Evolutionary conservation across 345 rosid species (phyloP), one percentile per base, ranked within the genome.

Genomic region (Psidium friedrichsthalianum): DNA sequence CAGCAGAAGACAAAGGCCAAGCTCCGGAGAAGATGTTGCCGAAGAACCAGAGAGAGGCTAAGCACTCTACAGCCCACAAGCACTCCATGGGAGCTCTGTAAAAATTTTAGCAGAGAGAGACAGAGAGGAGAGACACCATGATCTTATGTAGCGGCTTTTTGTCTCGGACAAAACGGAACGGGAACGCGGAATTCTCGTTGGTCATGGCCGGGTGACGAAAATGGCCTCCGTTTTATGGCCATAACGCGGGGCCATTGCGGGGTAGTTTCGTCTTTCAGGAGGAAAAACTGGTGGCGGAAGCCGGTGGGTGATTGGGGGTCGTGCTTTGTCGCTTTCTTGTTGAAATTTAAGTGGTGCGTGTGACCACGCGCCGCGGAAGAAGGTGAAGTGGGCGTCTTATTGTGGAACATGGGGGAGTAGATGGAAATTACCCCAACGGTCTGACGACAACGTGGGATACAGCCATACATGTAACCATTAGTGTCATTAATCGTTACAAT

Each of bases 31-130:
- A 44, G 42, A 86, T 49, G 76, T 69, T 86, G 85, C 80, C 3
- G 89, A 87, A 90, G 88, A 87, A 87, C 90, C 90, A 90, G 25
- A 69, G 80, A 0, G 6, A 0, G 25, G 36, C 80, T 47, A 69
- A 36, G 47, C 80, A 36, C 47, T 69, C 80, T 24, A 36, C 80
- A 9, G 25, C 80, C 80, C 80, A 8, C 80, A 24, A 2, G 13
- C 47, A 0, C 47, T 69, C 47, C 80, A 69, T 69, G 8, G 57
- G 57, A 55, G 55, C 55, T 53, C 20, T 16, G 21, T 15, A 53
- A 53, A 52, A 15, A 49, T 10, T 49, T 51, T 51, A 11, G 52
- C 13, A 51, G 52, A 11, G 52, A 11, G 52, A 51, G 14, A 51
- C 14, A 10, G 51, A 49, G 51, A 42, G 11, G 51, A 9, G 51